Conservation (phyloP, 1,139 yeast genomes). For the Lodderomyces elongisporus region DNA sequence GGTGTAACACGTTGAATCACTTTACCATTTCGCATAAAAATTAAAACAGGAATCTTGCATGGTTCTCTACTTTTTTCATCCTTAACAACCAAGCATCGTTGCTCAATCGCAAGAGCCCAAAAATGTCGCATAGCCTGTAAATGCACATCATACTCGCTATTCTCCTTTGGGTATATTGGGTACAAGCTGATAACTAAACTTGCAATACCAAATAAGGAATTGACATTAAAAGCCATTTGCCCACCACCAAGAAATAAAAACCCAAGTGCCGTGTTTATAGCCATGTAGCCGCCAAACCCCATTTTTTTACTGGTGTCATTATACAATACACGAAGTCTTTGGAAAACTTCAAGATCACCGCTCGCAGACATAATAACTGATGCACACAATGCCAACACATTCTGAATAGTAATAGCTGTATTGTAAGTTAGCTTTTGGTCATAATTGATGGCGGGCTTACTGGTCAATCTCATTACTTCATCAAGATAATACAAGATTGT, state of each 20-base stretch:
- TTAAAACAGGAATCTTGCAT: slow-evolving; percentile 44
- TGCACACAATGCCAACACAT: slow-evolving; percentile 56
- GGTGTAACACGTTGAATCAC: slow-evolving; percentile 46
- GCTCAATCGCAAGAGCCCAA: slow-evolving; percentile 84
- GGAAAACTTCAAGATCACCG: slow-evolving; percentile 76
- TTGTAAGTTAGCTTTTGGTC: slow-evolving; percentile 59
- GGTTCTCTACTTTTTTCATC: slow-evolving; percentile 61
- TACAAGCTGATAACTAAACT: slow-evolving; percentile 68
- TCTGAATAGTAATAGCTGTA: slow-evolving; percentile 55
- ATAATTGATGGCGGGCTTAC: slow-evolving; percentile 43
- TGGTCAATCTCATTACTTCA: slow-evolving; percentile 49
- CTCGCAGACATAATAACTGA: slow-evolving; percentile 86
- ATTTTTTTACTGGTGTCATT: slow-evolving; percentile 46
- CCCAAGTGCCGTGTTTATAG: slow-evolving; percentile 80
- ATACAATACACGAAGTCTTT: slow-evolving; percentile 68
- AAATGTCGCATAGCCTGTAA: slow-evolving; percentile 85
- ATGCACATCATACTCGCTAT: slow-evolving; percentile 50
- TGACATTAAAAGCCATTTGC: slow-evolving; percentile 69
- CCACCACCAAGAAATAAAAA: slow-evolving; percentile 89
- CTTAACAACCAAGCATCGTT: slow-evolving; percentile 71
- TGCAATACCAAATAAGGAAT: slow-evolving; percentile 66
- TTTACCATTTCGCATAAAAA: slow-evolving; percentile 39
- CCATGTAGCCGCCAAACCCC: slow-evolving; percentile 71
- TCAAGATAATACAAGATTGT: slow-evolving; percentile 63
- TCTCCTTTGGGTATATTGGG: slow-evolving; percentile 61